phyloP scores from a whole-genome alignment of 768 basidiomycete species.

The Tylopilus subfusipes region DNA sequence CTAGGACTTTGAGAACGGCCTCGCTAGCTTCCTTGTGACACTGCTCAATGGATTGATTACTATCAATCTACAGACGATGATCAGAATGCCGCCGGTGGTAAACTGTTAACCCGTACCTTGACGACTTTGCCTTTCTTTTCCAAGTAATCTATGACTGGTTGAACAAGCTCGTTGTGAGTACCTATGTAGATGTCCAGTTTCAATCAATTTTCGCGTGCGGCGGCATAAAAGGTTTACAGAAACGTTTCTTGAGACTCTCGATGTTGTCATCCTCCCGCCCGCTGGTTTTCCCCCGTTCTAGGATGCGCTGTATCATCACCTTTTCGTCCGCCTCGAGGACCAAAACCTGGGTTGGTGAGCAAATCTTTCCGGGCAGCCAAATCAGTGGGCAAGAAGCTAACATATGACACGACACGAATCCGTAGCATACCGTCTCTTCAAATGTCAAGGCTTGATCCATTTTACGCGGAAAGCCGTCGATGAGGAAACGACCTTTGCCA shows the following conservation, averaged over 20 bases:
- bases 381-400: not conserved
- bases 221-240: slow-evolving; percentile 49
- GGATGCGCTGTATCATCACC: slow-evolving; percentile 79
- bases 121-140: slow-evolving; percentile 63
- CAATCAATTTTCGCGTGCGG: not conserved
- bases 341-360: slow-evolving; percentile 71
- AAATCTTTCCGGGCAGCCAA: slow-evolving; percentile 52
- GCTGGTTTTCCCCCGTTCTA: slow-evolving; percentile 89
- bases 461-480: slow-evolving; percentile 97
- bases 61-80: slow-evolving; percentile 53
- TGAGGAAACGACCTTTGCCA: slow-evolving; percentile 81
- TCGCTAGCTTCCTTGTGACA: slow-evolving; percentile 61
- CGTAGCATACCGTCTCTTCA: slow-evolving; percentile 65
- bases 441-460: slow-evolving; percentile 97
- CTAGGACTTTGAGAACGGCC: slow-evolving; percentile 51
- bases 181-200: slow-evolving; percentile 41
- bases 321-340: slow-evolving; percentile 87
- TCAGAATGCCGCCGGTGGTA: not conserved
- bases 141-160: slow-evolving; percentile 93
- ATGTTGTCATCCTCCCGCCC: slow-evolving; percentile 94
- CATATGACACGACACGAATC: not conserved
- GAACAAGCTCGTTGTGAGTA: slow-evolving; percentile 82
- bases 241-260: slow-evolving; percentile 96
- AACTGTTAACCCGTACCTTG: slow-evolving; percentile 46
- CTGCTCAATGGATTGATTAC: slow-evolving; percentile 61